Evolutionary conservation across 148 eudicot species (phyloP), one percentile per base, ranked within the genome.

Genomic region (Silene latifolia): DNA sequence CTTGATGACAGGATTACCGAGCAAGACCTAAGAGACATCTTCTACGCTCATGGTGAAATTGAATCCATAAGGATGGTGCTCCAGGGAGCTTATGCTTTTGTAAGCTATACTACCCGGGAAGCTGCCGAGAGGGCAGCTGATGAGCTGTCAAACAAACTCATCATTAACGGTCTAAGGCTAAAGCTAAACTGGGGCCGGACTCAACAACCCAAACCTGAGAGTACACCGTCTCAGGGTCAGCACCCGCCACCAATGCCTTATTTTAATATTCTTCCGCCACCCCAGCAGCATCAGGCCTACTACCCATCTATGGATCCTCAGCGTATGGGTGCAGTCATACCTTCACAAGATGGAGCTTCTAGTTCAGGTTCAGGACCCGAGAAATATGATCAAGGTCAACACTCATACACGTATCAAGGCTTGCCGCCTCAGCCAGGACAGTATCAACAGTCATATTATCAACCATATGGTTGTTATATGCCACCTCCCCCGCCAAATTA

Each of bases 231-330:
- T 10, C 87, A 82, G 79, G 88, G 84, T 57, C 97, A 83, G 59
- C 79, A 85, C n/a, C 84, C 78, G 2, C 85, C 86, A 29, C 86
- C 82, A n/a, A 78, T 83, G 88, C 86, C 86, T 15, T 95, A 90
- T 72, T 92, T 90, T 74, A 92, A 90, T 62, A 89, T 89, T 32
- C 97, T 93, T 19, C 88, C 92, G 1, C 87, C 85, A 5, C 83
- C 89, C 53, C 96, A 86, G 81, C 98, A 84, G 57, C 91, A 85
- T 14, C 82, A 91, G 69, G 71, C 90, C 4, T 83, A 61, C 67
- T 95, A 95, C 81, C 99, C 99, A 6, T 95, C 98, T 0, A 95
- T 95, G 99, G 99, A 95, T 71, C 99, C 98, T 5, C 97, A 92
- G 56, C 84, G 99, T 76, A 95, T 95, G 99, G 99, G 99, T 13